These are phyloP conservation scores for Jacaranda mimosifolia DNA, from an alignment of 257 asterid species.

Conservation along the genomic window DNA sequence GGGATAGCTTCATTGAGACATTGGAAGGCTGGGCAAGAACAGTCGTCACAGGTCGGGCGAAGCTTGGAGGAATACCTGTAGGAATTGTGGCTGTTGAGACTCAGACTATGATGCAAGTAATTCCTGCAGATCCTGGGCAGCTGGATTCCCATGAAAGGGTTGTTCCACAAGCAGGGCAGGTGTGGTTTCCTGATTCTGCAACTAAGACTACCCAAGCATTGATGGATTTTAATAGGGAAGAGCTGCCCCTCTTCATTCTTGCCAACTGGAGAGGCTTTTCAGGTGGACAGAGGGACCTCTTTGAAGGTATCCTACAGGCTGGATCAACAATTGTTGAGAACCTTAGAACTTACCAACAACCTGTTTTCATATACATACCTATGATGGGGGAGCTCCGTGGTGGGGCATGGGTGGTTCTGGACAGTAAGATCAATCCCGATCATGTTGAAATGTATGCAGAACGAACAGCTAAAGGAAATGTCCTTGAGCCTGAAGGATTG, in stretches of 20 bases:
- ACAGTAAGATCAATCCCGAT: conserved; percentile 90
- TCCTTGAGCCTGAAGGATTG: conserved; percentile 95
- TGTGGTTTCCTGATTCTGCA: conserved; percentile 99
- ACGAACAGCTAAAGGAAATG: conserved; percentile 87
- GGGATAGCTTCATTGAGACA: conserved; percentile 88
- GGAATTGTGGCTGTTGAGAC: conserved; percentile 98
- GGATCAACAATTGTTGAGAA: conserved; percentile 97
- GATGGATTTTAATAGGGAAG: conserved; percentile 91
- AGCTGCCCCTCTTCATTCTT: conserved; percentile 88
- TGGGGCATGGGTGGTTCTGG: conserved; percentile 98
- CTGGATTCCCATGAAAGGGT: conserved; percentile 93
- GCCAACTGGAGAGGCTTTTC: conserved; percentile 99
- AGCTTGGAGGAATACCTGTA: conserved; percentile 95
- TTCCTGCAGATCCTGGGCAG: conserved; percentile 99
- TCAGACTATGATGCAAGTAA: conserved; percentile 95
- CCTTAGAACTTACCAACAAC: conserved; percentile 80
- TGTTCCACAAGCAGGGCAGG: conserved; percentile 98
- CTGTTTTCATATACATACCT: conserved; percentile 93
- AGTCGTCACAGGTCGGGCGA: conserved; percentile 93
- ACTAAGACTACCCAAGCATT: conserved; percentile 93
- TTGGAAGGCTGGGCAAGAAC: conserved; percentile 99
- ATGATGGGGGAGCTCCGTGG: conserved; percentile 98
- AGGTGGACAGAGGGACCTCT: conserved; percentile 99
- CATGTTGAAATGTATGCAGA: conserved; percentile 95
- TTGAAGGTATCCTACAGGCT: conserved; percentile 97